Percentiles rank a stretch among this genome's conserved stretches.
Evolutionary conservation across 805 yeast species (phyloP).

Genomic region (Sugiyamaella americana): DNA sequence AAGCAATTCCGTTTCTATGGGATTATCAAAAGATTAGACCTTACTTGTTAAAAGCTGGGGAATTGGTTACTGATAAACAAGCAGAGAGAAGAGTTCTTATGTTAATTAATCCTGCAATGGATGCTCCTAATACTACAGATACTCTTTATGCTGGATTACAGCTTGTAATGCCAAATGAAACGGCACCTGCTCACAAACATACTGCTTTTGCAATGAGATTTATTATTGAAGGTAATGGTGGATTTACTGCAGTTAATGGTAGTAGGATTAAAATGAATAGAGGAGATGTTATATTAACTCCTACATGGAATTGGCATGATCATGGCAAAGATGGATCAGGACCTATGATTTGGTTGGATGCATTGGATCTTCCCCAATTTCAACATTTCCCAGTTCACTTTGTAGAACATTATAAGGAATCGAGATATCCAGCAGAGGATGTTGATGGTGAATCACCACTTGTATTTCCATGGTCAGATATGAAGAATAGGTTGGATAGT

Average conservation of each 20-base stretch:
- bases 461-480: slow-evolving; percentile 7
- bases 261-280: slow-evolving; percentile 10
- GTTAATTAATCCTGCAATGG: slow-evolving; percentile 7
- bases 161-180: slow-evolving; percentile 10
- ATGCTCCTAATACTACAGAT: slow-evolving; percentile 11
- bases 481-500: no score
- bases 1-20: slow-evolving; percentile 9
- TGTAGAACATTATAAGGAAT: slow-evolving; percentile 8
- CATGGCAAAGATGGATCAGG: slow-evolving; percentile 12
- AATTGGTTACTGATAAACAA: slow-evolving; percentile 5
- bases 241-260: slow-evolving; percentile 12
- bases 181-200: slow-evolving; percentile 11
- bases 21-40: slow-evolving; percentile 4
- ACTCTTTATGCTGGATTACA: slow-evolving; percentile 11
- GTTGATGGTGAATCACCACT: slow-evolving; percentile 2
- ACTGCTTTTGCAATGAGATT: slow-evolving; percentile 10
- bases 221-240: slow-evolving; percentile 11
- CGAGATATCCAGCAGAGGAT: slow-evolving; percentile 5
- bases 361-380: slow-evolving; percentile 9
- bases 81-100: slow-evolving; percentile 12
- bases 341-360: slow-evolving; percentile 11
- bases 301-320: slow-evolving; percentile 12
- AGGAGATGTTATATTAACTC: slow-evolving; percentile 10
- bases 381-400: slow-evolving; percentile 11
- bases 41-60: slow-evolving; percentile 4